phyloP scores from a whole-genome alignment of 2,329 filamentous ascomycete species.

The Botrytis paeoniae region DNA sequence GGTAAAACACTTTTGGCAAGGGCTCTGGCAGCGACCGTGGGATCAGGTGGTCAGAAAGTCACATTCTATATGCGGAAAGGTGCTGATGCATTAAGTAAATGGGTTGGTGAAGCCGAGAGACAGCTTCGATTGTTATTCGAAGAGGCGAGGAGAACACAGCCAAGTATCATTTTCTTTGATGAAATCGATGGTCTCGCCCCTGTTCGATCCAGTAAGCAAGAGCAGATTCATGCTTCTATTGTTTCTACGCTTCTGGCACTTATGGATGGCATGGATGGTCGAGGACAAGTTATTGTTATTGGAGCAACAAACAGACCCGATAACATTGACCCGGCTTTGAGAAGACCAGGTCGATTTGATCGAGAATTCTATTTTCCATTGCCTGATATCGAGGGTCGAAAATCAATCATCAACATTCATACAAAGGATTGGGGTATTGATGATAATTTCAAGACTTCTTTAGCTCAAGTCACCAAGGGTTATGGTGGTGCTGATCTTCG shows the following conservation, averaged over 20 bases:
- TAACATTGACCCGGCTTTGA: constrained; percentile 92
- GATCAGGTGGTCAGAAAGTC: constrained; percentile 85
- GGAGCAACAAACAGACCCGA: constrained; percentile 97
- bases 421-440: constrained; percentile 90
- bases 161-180: constrained; percentile 99
- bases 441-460: constrained; percentile 72
- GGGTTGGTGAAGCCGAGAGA: constrained; percentile 97
- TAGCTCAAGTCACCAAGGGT: constrained; percentile 88
- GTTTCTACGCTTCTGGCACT: constrained; percentile 89
- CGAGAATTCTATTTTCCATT: constrained; percentile 97
- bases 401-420: constrained; percentile 90
- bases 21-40: constrained; percentile 86
- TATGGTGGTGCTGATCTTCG: constrained; percentile 95
- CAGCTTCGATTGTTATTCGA: constrained; percentile 92
- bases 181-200: constrained; percentile 97
- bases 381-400: constrained; percentile 74
- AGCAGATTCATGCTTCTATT: constrained; percentile 97
- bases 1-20: constrained; percentile 93
- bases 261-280: constrained; percentile 98
- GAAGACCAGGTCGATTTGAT: constrained; percentile 91
- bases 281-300: constrained; percentile 96
- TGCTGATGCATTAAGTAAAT: constrained; percentile 95
- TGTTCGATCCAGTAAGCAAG: constrained; percentile 94
- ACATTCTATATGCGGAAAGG: constrained; percentile 99
- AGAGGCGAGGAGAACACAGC: constrained; percentile 91